Evolutionary conservation across 306 rosid species (phyloP), one percentile per base, ranked within the genome.

Genomic region (Fagus crenata): DNA sequence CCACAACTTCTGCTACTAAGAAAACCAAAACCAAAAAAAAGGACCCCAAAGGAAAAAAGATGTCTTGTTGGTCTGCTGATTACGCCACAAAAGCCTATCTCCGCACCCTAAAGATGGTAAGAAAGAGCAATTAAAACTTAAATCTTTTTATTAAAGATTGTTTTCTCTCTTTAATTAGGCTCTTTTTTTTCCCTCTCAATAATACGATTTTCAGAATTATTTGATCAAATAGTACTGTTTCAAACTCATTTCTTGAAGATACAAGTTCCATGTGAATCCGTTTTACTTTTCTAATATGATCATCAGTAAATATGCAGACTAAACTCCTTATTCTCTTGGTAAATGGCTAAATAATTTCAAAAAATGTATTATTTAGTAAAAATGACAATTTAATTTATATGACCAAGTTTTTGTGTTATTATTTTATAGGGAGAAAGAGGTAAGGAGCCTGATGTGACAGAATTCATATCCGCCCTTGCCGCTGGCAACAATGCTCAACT

Each of bases 11-110:
- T 43, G 3, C 1, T 33, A 51, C 39, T 9, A 2, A 4, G 6
- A 31, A 6, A 28, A 56, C 28, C 28, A 2, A 58, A 1, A 22
- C 12, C 2, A 49, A 59, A 75, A 28, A 46, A 67, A 72, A 65
- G 17, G 46, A 72, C 75, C 69, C 61, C 12, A 31, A 63, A 14
- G 12, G 39, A 53, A 68, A 0, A 54, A 58, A 28, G 63, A 87
- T 85, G 89, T 75, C 84, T 68, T 70, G 79, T 11, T 88, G 91
- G 91, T 88, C 89, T 6, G 63, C 84, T 77, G 91, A 88, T 70
- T 85, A 85, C 68, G 89, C 89, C 71, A 88, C 84, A 53, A 83
- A 61, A 77, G 91, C 91, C 51, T 88, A 85, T 79, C 85, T 88
- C 17, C 69, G 72, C 33, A 60, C 91, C 7, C 76, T 88, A 49